Conservation (phyloP, 495 filamentous ascomycete species). For the Aspergillus nidulans region DNA sequence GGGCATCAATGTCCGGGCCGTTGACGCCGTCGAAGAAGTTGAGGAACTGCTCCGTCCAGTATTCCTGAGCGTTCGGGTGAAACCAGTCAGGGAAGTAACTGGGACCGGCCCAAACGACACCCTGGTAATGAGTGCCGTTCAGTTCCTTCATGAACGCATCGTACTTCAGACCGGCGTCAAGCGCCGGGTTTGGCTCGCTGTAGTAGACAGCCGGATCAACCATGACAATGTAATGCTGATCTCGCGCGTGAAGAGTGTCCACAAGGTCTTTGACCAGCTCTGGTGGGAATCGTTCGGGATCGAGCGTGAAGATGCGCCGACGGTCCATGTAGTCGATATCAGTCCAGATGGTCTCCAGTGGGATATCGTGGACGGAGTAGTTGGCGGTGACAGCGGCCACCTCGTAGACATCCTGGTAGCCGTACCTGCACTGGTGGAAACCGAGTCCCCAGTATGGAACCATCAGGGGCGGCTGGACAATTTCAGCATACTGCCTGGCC, state of each 20-base stretch:
- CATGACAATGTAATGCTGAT: slow-evolving; percentile 83
- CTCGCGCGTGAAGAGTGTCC: slow-evolving; percentile 61
- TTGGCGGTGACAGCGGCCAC: slow-evolving; percentile 68
- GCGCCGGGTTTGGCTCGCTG: slow-evolving; percentile 57
- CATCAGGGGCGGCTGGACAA: slow-evolving; percentile 67
- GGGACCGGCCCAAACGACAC: slow-evolving; percentile 79
- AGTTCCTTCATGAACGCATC: slow-evolving; percentile 60
- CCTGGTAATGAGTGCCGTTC: slow-evolving; percentile 66
- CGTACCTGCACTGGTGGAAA: slow-evolving; percentile 80
- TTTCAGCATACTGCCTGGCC: slow-evolving; percentile 65
- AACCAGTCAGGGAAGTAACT: slow-evolving; percentile 87
- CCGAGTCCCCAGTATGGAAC: slow-evolving; percentile 83
- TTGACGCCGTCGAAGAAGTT: slow-evolving; percentile 59
- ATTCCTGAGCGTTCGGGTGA: slow-evolving; percentile 56
- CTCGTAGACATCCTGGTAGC: slow-evolving; percentile 71
- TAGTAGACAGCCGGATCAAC: slow-evolving; percentile 71
- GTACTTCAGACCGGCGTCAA: slow-evolving; percentile 52
- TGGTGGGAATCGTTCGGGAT: slow-evolving; percentile 67
- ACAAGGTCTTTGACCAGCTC: slow-evolving; percentile 62
- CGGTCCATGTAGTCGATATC: slow-evolving; percentile 78
- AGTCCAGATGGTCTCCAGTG: slow-evolving; percentile 86
- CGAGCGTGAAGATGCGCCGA: slow-evolving; percentile 69
- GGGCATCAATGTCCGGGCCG: slow-evolving; percentile 76
- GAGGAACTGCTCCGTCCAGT: slow-evolving; percentile 70
- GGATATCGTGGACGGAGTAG: slow-evolving; percentile 77